Percentiles rank a stretch among this genome's conserved stretches.
Conservation (phyloP, 306 rosid genomes). For the Casuarina equisetifolia region DNA sequence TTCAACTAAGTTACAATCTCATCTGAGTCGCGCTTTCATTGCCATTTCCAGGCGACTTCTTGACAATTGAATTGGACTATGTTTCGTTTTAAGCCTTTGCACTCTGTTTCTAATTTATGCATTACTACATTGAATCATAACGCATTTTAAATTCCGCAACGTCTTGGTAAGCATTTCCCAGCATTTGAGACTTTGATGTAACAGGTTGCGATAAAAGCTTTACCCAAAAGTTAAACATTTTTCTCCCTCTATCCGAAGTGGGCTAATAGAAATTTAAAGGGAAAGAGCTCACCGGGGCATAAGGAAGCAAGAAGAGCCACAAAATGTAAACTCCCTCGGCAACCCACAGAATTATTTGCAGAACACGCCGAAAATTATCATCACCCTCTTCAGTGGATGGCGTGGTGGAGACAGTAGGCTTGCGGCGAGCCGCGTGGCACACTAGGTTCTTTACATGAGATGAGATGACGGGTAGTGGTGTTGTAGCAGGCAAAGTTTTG, state of each 20-base stretch:
- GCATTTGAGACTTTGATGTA: too few relatives aligned
- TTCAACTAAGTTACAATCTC: neutral
- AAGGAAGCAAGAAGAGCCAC: constrained; percentile 86
- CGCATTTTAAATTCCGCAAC: neutral
- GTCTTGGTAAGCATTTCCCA: too few relatives aligned
- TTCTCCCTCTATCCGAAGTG: neutral
- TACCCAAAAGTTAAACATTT: too few relatives aligned
- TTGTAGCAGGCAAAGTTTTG: constrained; percentile 3
- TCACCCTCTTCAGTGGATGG: constrained; percentile 27
- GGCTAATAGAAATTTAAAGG: neutral
- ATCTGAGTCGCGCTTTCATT: neutral
- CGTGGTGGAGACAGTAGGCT: constrained; percentile 30
- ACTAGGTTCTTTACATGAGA: constrained; percentile 17
- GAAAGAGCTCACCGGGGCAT: constrained; percentile 59
- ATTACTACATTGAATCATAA: neutral
- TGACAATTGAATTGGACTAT: neutral
- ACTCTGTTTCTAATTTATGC: neutral
- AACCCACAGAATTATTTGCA: constrained; percentile 56
- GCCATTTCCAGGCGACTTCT: neutral
- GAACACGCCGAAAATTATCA: constrained; percentile 29
- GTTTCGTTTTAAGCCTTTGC: neutral
- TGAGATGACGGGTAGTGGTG: constrained; percentile 13
- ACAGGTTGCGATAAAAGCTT: too few relatives aligned
- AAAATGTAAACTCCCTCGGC: constrained; percentile 66
- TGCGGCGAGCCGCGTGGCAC: constrained; percentile 45